These are phyloP conservation scores for Fomitopsis palustris DNA, from an alignment of 1,284 basidiomycete species.

Conservation along the genomic window DNA sequence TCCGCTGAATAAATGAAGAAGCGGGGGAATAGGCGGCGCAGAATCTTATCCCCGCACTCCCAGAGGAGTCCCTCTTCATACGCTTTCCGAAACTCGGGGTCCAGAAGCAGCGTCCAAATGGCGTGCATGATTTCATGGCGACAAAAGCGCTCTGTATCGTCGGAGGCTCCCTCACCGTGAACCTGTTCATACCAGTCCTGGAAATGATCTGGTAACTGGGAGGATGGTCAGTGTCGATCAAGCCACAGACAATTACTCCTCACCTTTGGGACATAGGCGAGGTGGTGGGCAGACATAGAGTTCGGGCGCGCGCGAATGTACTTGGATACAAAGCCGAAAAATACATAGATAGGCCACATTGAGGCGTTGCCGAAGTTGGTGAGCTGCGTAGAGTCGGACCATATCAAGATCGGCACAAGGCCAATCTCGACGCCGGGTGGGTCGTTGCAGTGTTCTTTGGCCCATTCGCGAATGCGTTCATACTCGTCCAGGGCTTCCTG, in stretches of 20 bases:
- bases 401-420: constrained; percentile 9
- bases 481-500: not conserved
- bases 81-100: constrained; percentile 20
- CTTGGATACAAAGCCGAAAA: constrained; percentile 20
- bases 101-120: constrained; percentile 21
- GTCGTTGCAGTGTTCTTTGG: not conserved
- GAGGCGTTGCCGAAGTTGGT: constrained; percentile 14
- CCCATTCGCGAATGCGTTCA: not conserved
- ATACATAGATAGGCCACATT: not conserved
- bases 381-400: constrained; percentile 17
- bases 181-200: not conserved
- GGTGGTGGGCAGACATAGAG: not conserved
- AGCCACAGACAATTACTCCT: not conserved
- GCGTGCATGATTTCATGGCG: constrained; percentile 26
- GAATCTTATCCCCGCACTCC: constrained; percentile 11
- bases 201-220: constrained; percentile 2
- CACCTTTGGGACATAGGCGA: constrained; percentile 15
- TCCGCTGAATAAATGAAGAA: constrained; percentile 25
- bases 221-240: not conserved
- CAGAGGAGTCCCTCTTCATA: constrained; percentile 25
- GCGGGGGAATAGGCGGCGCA: constrained; percentile 12
- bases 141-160: constrained; percentile 10
- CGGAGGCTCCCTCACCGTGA: not conserved
- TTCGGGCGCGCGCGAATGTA: constrained; percentile 16
- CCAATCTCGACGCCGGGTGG: not conserved